phyloP scores from a whole-genome alignment of 495 filamentous ascomycete species.

The Aspergillus bertholletiae region DNA sequence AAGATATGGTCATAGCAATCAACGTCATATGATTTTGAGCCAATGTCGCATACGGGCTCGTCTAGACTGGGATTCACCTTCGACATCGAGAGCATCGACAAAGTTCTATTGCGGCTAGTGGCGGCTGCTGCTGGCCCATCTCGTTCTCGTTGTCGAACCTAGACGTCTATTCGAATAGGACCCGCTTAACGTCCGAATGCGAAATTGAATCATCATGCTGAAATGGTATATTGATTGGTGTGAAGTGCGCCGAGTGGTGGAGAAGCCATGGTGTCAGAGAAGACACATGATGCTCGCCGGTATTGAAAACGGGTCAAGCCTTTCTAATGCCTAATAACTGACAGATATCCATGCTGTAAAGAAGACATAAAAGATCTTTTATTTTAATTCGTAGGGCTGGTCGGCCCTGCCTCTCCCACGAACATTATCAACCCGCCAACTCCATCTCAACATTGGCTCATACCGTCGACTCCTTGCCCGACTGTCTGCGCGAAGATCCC shows the following conservation, averaged over 20 bases:
- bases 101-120: not conserved
- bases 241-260: constrained; percentile 39
- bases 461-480: constrained; percentile 45
- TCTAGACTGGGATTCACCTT: not conserved
- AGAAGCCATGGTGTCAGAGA: constrained; percentile 28
- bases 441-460: constrained; percentile 44
- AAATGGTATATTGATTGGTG: constrained; percentile 43
- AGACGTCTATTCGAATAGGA: not conserved
- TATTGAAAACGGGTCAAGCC: constrained; percentile 15
- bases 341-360: constrained; percentile 26
- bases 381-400: constrained; percentile 46
- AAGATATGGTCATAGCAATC: not conserved
- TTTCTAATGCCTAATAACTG: constrained; percentile 21
- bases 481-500: constrained; percentile 41
- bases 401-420: constrained; percentile 45
- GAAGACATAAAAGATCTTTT: constrained; percentile 25
- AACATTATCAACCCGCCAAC: constrained; percentile 47
- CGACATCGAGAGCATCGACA: not conserved
- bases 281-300: constrained; percentile 28
- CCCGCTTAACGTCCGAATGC: not conserved
- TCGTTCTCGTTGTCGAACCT: not conserved
- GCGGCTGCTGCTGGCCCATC: not conserved
- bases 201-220: constrained; percentile 17
- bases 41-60: not conserved
- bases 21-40: not conserved